phyloP scores from a whole-genome alignment of 768 basidiomycete genomes.

The Ramaria sp. region DNA sequence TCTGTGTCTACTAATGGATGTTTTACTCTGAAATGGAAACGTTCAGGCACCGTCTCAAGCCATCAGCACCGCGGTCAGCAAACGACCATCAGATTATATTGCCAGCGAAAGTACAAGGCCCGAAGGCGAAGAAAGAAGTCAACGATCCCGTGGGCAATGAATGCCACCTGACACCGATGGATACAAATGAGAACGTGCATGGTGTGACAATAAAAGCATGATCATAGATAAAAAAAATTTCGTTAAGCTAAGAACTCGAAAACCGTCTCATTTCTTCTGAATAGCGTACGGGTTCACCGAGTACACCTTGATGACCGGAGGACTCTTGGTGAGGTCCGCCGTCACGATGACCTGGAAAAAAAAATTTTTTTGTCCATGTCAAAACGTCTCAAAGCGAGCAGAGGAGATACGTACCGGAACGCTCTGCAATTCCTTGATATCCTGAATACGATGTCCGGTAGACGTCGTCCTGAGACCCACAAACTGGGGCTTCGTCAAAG shows the following conservation, averaged over 20 bases:
- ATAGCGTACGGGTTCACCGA: slow-evolving; percentile 86
- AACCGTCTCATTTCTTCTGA: slow-evolving; percentile 30
- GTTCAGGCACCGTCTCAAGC: no score
- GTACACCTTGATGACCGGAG: slow-evolving; percentile 95
- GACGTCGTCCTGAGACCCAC: slow-evolving; percentile 67
- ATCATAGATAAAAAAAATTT: neutral
- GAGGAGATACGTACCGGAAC: slow-evolving; percentile 58
- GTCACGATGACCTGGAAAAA: slow-evolving; percentile 76
- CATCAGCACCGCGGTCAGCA: no score
- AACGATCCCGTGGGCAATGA: neutral
- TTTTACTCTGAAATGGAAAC: no score
- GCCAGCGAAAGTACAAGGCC: neutral
- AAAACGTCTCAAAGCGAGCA: neutral
- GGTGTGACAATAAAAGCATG: neutral
- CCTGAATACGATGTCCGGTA: slow-evolving; percentile 90
- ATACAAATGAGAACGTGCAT: neutral
- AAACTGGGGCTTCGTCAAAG: slow-evolving; percentile 67
- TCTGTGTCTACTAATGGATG: no score
- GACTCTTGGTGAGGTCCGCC: slow-evolving; percentile 90
- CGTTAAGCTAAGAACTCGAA: neutral
- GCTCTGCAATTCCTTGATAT: slow-evolving; percentile 86
- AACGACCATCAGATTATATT: neutral
- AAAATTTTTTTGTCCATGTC: no score
- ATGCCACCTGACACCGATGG: neutral
- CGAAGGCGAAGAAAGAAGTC: neutral